Evolutionary conservation across 768 basidiomycete species (phyloP).

Genomic region (Omphalotus guepiniiformis): DNA sequence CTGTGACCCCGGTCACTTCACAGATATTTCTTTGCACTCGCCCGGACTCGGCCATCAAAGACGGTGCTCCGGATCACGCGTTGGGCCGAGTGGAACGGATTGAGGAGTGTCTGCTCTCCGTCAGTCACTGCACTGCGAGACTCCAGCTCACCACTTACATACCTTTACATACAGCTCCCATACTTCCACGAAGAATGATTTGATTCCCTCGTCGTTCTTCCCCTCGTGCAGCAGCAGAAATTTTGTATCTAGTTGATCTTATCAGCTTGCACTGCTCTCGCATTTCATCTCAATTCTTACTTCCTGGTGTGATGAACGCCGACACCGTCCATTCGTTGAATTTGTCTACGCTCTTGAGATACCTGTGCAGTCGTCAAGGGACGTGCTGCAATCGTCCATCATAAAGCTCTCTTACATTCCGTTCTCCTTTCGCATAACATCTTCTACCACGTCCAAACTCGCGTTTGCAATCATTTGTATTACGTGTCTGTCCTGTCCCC

Average conservation of each 20-base stretch:
- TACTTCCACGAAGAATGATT: constrained; percentile 86
- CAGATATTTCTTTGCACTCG: constrained; percentile 83
- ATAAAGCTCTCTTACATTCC: constrained; percentile 56
- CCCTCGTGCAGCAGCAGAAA: constrained; percentile 91
- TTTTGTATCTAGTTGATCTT: constrained; percentile 72
- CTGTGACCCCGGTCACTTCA: constrained; percentile 18
- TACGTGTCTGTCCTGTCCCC: constrained; percentile 87
- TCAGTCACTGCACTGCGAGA: constrained; percentile 11
- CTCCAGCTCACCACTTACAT: constrained; percentile 13
- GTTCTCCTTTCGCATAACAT: constrained; percentile 79
- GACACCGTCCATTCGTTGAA: constrained; percentile 99
- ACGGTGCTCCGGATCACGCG: constrained; percentile 70
- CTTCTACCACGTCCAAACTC: constrained; percentile 92
- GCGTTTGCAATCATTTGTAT: constrained; percentile 99
- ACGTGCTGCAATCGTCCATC: too few relatives aligned
- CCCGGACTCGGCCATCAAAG: constrained; percentile 82
- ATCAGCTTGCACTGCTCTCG: neutral
- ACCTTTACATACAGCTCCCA: constrained; percentile 99
- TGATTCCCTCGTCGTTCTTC: constrained; percentile 97
- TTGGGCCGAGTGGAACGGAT: constrained; percentile 96
- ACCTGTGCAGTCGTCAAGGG: constrained; percentile 58
- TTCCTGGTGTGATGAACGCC: constrained; percentile 91
- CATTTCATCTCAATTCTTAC: constrained; percentile 44
- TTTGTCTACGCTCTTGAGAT: constrained; percentile 91
- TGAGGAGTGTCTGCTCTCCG: constrained; percentile 66